Base-by-base conservation (phyloP, 345 rosid species). In the Corymbia maculata region DNA sequence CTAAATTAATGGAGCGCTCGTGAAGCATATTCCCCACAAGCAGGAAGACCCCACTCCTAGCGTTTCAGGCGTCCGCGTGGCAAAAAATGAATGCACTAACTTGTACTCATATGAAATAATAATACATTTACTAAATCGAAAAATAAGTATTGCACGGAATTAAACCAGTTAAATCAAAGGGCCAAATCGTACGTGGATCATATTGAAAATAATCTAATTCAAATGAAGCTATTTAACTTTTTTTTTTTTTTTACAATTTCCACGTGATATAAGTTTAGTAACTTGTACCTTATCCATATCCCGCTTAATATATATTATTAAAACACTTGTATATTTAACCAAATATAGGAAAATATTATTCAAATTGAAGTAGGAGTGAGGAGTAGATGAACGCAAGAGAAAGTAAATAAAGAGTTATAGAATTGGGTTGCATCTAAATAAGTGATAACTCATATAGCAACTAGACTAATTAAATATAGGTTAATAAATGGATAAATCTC, bases 381-480 rank as follows among this genome's bases (percentile, higher is more conserved):
- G 1, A 55, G 61, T 3, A 0, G 24, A 28, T 1, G 1, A 55
- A 26, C 1, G 28, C 9, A 28, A 55, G 1, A 55, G 1, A 55
- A 28, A 55, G 28, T 55, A 6, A 2, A 55, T 55, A 55, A 12
- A 55, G 24, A 55, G 28, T 55, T 22, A 0, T 55, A 55, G 22
- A 22, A 1, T 55, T 55, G 28, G 12, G 8, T 55, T 55, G 61
- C 24, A 55, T 55, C 1, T 55, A 55, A 55, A 55, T 55, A 0
- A 55, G 6, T 55, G 24, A 26, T 55, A 55, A 55, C 28, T 55
- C 28, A 55, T 5, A 52, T 55, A 55, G 21, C 24, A 55, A 55
- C 24, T 55, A 5, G 24, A 1, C 61, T 8, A 11, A 55, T 55
- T 28, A 55, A 22, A 4, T 22, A 55, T 55, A 19, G 24, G 61